Evolutionary conservation across 169 alveolate species (phyloP), one percentile per base, ranked within the genome.

Genomic region (Plasmodium chabaudi): DNA sequence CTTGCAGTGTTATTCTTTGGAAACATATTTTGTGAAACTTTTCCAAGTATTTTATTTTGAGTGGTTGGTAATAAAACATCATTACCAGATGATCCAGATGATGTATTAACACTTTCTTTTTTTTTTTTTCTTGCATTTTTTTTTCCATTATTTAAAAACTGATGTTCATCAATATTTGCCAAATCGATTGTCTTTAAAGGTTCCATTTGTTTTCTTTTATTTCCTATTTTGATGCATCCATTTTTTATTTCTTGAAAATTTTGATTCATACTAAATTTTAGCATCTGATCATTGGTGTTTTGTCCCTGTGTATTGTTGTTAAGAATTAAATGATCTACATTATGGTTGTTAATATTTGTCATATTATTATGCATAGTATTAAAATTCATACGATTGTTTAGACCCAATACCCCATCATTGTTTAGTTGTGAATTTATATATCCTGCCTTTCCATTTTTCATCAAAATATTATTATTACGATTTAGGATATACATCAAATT

Each of bases 111-210:
- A 15, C 42, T 51, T 27, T 57, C 87, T 57, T 27, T 72, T 23
- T 77, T 77, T 25, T 77, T 77, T 64, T 64, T 77, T 44, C 88
- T 61, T 64, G 27, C 44, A 57, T 23, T 64, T 69, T 77, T 77
- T 5, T 63, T 17, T 25, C 42, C 27, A 17, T 34, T 23, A 27
- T 27, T 51, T 51, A 39, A 4, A 49, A 63, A 23, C 9, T 13
- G 51, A 57, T 6, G 39, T 49, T 64, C 65, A 9, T 15, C n/a
- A n/a, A 51, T 21, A 25, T 64, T 75, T 34, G 42, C 4, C 5
- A 34, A 3, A 64, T 77, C 57, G 13, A 19, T n/a, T 64, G 63
- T 63, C 9, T n/a, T 42, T 25, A 15, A 42, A 51, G 17, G 9
- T 21, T 47, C 77, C 19, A n/a, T 42, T 64, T 77, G 63, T 64